Evolutionary conservation across 1,284 basidiomycete genomes (phyloP).

Genomic region (Microbotryum saponariae): DNA sequence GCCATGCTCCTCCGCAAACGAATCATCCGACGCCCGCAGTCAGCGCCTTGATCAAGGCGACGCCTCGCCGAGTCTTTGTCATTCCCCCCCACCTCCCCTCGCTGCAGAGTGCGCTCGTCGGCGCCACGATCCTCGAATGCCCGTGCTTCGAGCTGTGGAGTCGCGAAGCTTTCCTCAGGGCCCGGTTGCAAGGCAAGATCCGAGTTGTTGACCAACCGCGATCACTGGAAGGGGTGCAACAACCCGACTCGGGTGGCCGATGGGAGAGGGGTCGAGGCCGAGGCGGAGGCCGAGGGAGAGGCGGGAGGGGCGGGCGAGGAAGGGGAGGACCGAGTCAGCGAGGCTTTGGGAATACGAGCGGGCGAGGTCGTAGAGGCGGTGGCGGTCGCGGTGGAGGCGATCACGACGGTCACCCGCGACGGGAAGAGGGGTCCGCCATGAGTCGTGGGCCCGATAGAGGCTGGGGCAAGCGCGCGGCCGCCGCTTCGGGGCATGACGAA

Average conservation of each 20-base stretch:
- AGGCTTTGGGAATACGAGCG: not conserved
- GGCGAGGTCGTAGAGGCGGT: not conserved
- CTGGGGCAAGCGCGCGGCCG: too few relatives aligned
- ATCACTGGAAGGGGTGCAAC: not conserved
- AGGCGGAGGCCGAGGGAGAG: not conserved
- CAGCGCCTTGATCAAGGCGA: not conserved
- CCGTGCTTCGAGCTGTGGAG: slow-evolving; percentile 29
- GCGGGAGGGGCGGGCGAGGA: slow-evolving; percentile 4
- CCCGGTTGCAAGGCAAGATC: slow-evolving; percentile 12
- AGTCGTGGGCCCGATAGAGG: too few relatives aligned
- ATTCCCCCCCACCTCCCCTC: not conserved
- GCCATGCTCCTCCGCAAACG: too few relatives aligned
- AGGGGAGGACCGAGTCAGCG: slow-evolving; percentile 2
- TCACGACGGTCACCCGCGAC: not conserved
- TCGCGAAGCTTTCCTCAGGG: slow-evolving; percentile 14
- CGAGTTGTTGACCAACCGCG: slow-evolving; percentile 17
- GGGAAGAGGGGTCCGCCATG: not conserved
- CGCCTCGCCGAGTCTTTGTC: slow-evolving; percentile 2
- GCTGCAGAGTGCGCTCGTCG: slow-evolving; percentile 10
- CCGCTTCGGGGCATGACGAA: too few relatives aligned
- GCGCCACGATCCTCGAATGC: slow-evolving; percentile 23
- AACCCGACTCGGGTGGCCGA: not conserved
- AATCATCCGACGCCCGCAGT: not conserved
- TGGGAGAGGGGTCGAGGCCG: slow-evolving; percentile 1
- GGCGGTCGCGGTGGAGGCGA: slow-evolving; percentile 1